Evolutionary conservation across 106 monocot genomes (phyloP), one percentile per base, ranked within the genome.

Genomic region (Dioscorea zingiberensis): DNA sequence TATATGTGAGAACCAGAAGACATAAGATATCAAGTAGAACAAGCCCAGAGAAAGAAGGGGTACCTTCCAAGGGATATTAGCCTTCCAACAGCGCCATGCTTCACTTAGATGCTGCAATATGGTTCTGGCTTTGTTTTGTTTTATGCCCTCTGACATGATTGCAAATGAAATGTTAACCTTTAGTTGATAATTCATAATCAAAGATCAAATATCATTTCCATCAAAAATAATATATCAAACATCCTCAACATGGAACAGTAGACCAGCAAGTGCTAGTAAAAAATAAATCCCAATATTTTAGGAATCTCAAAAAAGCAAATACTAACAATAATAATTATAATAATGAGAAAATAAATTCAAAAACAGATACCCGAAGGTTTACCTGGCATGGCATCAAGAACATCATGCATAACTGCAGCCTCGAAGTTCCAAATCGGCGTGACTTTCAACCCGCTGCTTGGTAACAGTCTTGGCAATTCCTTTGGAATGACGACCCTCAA

Each of bases 371-470:
- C 48, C 23, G 24, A 17, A 32, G 17, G 27, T 21, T 76, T 32
- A 91, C 94, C 94, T 85, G 98, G 98, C 98, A 99, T 99, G 45
- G 98, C 98, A 87, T 99, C 98, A 69, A 99, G 89, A 53, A 99
- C 89, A 89, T 99, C 98, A 76, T 99, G 98, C 98, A 99, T 99
- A 48, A 99, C 98, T 68, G 98, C 98, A 78, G 98, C n/a, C 98
- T 65, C 98, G 79, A 63, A 99, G 89, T 63, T 99, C 98, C 86
- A 99, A 87, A 72, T 99, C 98, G 55, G 93, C 93, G 71, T 99
- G 98, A 62, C 93, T 93, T 64, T 99, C 98, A 23, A 99, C 98
- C 58, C 98, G 86, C 57, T 99, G 98, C 62, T 99, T 99, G 10
- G 98, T 99, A 54, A 99, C 98, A 74, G 98, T 99, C 67, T 99